phyloP scores from a whole-genome alignment of 768 basidiomycete genomes.

The Naganishia kalamii region DNA sequence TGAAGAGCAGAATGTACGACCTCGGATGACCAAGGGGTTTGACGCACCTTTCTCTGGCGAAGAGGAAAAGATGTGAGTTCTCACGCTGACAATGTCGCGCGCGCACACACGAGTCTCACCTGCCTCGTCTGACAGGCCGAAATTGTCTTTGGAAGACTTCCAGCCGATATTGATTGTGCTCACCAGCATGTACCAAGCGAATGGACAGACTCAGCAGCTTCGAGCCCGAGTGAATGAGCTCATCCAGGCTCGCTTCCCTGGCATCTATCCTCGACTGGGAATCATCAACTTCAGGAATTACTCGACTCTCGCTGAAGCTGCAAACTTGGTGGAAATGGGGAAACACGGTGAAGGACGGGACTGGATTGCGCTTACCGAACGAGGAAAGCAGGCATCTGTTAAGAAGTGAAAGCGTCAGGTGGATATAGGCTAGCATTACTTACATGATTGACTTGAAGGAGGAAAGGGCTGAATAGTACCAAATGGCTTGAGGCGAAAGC shows the following conservation, averaged over 20 bases:
- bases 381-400: neutral
- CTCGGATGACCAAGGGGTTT: neutral
- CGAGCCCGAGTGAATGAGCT: constrained; percentile 4
- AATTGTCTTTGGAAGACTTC: neutral
- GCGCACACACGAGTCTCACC: neutral
- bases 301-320: neutral
- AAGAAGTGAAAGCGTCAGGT: neutral
- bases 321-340: neutral
- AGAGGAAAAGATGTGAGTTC: neutral
- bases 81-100: neutral
- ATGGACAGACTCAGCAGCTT: neutral
- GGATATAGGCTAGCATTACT: neutral
- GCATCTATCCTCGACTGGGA: constrained; percentile 2
- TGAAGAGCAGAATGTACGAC: neutral
- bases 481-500: too few relatives aligned
- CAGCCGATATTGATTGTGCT: constrained; percentile 9
- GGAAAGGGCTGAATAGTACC: too few relatives aligned
- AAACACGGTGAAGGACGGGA: neutral
- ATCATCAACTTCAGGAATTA: constrained; percentile 7
- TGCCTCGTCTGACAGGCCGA: neutral
- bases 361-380: constrained; percentile 10
- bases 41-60: neutral
- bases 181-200: neutral
- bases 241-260: constrained; percentile 6
- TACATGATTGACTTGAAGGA: too few relatives aligned